These are phyloP conservation scores for Rhododendron griersonianum DNA, from an alignment of 148 eudicot species.

Conservation along the genomic window DNA sequence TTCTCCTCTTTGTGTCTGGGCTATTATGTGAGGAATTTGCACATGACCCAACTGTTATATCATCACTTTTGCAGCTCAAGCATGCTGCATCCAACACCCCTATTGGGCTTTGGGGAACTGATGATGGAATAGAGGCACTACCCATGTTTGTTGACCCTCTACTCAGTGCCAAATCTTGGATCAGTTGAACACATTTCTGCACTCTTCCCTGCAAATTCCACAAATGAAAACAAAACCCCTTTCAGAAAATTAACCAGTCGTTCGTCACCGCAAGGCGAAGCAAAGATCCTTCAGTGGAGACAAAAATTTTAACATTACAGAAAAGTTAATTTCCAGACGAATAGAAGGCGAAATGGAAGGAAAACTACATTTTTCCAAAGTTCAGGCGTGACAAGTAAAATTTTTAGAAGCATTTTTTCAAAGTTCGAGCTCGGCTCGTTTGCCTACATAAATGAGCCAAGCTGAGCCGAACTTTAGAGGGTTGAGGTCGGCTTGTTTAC, in stretches of 20 bases:
- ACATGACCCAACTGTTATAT: background rate
- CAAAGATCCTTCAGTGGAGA: background rate
- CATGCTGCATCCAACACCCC: slow-evolving; percentile 21
- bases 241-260: background rate
- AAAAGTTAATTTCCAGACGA: background rate
- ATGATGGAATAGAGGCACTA: slow-evolving; percentile 4
- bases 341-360: background rate
- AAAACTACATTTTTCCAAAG: background rate
- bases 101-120: slow-evolving; percentile 12
- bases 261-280: background rate
- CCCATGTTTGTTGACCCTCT: slow-evolving; percentile 10
- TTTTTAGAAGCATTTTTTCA: background rate
- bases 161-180: slow-evolving; percentile 32
- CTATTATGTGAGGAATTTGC: slow-evolving; percentile 10
- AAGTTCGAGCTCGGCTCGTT: too few species aligned
- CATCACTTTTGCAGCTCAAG: slow-evolving; percentile 12
- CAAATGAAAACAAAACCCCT: background rate
- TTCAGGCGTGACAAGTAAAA: background rate
- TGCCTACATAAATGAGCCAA: too few species aligned
- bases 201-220: slow-evolving; percentile 49
- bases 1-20: slow-evolving; percentile 11
- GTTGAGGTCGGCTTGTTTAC: background rate
- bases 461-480: background rate
- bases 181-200: slow-evolving; percentile 47
- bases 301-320: background rate